These are phyloP conservation scores for Cryptococcus jaspeensis DNA, from an alignment of 1,284 basidiomycete species.

Conservation along the genomic window DNA sequence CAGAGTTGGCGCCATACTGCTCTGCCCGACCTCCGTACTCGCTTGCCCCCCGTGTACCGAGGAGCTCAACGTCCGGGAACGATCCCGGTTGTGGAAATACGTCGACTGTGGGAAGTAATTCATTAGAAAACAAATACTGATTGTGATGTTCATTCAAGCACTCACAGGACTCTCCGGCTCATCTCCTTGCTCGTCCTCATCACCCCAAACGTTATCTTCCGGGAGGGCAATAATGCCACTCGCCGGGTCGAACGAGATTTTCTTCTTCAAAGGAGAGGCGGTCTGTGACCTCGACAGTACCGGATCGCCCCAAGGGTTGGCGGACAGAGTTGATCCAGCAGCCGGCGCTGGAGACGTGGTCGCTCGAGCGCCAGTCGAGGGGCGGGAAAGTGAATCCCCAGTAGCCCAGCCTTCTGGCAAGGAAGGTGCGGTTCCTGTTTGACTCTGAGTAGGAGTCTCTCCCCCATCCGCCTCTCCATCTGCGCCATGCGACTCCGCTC, in stretches of 20 bases:
- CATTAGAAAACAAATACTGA: neutral
- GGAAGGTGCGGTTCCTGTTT: neutral
- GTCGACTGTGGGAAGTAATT: constrained; percentile 34
- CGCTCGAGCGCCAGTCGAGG: neutral
- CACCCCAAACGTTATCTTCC: constrained; percentile 65
- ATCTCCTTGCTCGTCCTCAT: constrained; percentile 46
- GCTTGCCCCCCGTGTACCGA: neutral
- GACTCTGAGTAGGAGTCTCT: neutral
- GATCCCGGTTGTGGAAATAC: constrained; percentile 29
- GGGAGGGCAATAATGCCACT: constrained; percentile 76
- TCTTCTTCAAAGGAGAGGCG: constrained; percentile 8
- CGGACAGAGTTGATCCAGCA: constrained; percentile 9
- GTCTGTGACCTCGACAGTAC: constrained; percentile 11
- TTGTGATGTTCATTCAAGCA: neutral
- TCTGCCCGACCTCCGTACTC: no score
- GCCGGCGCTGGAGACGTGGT: neutral
- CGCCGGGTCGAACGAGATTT: constrained; percentile 36
- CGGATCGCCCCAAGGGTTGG: constrained; percentile 46
- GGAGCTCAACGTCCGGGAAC: constrained; percentile 15
- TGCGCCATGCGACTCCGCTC: neutral
- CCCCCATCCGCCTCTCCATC: neutral
- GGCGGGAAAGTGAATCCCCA: constrained; percentile 7
- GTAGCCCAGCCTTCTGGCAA: constrained; percentile 33
- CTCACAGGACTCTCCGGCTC: constrained; percentile 32
- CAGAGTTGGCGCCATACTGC: no score